A percentile compares a stretch with the other conserved stretches of the same genome.
These are phyloP conservation scores for Plectosphaerella cucumerina DNA, from an alignment of 2,329 filamentous ascomycete genomes.

Conservation along the genomic window DNA sequence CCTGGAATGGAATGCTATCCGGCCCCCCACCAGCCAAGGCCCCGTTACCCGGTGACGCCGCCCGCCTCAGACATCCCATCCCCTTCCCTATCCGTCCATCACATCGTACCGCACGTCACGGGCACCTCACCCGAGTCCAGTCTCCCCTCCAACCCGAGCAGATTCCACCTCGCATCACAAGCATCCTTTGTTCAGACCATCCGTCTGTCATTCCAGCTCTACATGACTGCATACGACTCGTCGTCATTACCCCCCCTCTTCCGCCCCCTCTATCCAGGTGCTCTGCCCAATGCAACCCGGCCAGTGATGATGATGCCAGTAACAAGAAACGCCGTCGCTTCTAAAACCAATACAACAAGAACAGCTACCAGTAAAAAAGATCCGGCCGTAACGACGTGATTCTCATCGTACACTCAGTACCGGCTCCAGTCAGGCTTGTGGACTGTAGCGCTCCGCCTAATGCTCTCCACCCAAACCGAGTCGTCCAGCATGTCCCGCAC, in stretches of 20 bases:
- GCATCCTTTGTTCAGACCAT: background rate
- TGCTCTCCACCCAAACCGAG: conserved; percentile 90
- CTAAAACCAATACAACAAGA: background rate
- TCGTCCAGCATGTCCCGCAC: conserved; percentile 84
- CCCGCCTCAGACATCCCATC: no score
- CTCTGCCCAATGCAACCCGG: background rate
- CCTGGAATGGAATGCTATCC: no score
- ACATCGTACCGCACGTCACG: no score
- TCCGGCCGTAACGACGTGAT: background rate
- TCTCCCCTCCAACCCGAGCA: no score
- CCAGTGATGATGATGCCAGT: no score
- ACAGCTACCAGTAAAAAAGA: background rate
- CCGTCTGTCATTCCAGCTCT: background rate
- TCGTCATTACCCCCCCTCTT: no score
- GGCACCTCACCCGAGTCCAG: no score
- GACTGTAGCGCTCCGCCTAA: conserved; percentile 78
- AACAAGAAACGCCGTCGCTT: background rate
- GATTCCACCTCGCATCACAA: no score
- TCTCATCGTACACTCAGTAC: background rate
- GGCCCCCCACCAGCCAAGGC: no score
- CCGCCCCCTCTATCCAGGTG: background rate
- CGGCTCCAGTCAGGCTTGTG: conserved; percentile 30
- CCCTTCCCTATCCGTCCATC: no score
- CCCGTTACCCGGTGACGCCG: no score
- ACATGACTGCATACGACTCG: no score